Evolutionary conservation across 2,329 filamentous ascomycete species (phyloP), one percentile per base, ranked within the genome.

Genomic region (Diaporthe vaccinii): DNA sequence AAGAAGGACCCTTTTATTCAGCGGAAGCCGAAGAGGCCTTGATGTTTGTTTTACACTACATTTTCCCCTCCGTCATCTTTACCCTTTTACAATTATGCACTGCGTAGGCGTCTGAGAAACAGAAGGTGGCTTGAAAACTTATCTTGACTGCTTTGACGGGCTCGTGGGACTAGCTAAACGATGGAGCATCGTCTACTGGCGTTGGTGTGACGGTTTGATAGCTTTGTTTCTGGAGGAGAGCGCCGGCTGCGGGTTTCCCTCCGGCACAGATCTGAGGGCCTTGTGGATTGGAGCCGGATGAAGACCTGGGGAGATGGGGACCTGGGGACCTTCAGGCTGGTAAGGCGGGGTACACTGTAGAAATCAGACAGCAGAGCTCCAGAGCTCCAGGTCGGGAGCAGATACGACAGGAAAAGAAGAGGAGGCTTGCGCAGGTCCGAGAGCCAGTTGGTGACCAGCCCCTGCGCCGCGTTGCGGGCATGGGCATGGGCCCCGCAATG

Each of bases 1-100:
- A 79, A 76, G 71, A 87, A 86, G 76, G 87, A 86, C 75, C 85
- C 86, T 20, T 88, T 88, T 74, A 86, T 88, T 28, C 83, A 84
- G 67, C 84, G 84, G 77, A 84, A 82, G 70, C 82, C 79, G 58
- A 84, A 82, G 71, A 69, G 73, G 65, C 31, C 73, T 67, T 73
- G 59, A 73, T 41, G 49, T 20, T 55, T 61, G 44, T 46, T 22
- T 36, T 36, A 7, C 49, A 22, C 41, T 55, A 20, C 22, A 2
- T 14, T 28, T 55, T 68, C 22, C 46, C 41, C 34, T 55, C 31
- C 31, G 36, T 41, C 65, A 69, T 39, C 62, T 69, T 55, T 69
- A 69, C 49, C 46, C 49, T 55, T 55, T 69, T 20, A 69, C 65
- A 28, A 36, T 39, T 55, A 41, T 69, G 34, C 49, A 55, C 65